Evolutionary conservation across 1,139 yeast genomes (phyloP), one percentile per base, ranked within the genome.

Genomic region (Candida sanyaensis): DNA sequence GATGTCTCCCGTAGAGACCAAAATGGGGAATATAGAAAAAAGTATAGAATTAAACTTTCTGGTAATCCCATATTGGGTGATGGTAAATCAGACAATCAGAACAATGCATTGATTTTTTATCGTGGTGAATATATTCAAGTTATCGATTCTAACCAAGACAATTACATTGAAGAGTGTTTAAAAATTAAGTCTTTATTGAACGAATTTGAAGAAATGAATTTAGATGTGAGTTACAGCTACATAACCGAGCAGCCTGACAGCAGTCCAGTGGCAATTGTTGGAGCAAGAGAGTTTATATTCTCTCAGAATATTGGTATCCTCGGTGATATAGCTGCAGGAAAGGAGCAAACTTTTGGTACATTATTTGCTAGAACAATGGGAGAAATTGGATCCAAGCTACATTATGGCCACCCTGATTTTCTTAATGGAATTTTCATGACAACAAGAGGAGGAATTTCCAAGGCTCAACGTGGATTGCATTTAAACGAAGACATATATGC

Each of bases 241-340:
- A 73, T 7, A 10, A 31, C 21, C n/a, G 29, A 37, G 12, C 47
- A 11, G 26, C 50, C 37, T 21, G 38, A 41, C 12, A 26, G 23
- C 29, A 41, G 37, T 11, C 90, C 92, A 0, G 91, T 90, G 6
- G 96, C 96, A 0, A 88, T 90, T 47, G 75, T 90, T 31, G 96
- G 97, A 0, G 93, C 96, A 0, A 75, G 97, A 55, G 97, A 90
- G 59, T 88, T 88, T 57, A 88, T 90, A 1, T 90, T 90, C 60
- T 87, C 96, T 0, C 96, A 89, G 62, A 86, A 86, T 56, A 81
- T 86, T 48, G 97, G 97, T 5, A 84, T 89, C 3, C 68, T 90
- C 23, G 97, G 97, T 1, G 97, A 90, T 65, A 85, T 90, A 48
- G 96, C 97, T 1, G 97, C 97, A 1, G 96, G 96, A 0, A 90